Percentiles rank a stretch among this genome's conserved stretches.
These are phyloP conservation scores for Anastatica hierochuntica DNA, from an alignment of 345 rosid species.

Conservation along the genomic window DNA sequence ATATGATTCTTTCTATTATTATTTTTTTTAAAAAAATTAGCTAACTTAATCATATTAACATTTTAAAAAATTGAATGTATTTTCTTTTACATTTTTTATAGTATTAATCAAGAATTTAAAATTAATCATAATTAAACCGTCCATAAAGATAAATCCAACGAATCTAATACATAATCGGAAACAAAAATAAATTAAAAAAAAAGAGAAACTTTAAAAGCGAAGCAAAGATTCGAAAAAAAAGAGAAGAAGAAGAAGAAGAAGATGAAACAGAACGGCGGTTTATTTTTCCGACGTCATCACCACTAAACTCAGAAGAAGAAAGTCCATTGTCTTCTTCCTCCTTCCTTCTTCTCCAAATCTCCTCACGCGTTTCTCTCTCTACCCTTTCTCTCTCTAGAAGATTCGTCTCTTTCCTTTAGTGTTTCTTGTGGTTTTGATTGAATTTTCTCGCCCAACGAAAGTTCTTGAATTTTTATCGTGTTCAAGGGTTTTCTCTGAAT, in stretches of 20 bases:
- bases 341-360: neutral
- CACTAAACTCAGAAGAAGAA: slow-evolving; percentile 19
- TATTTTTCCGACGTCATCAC: slow-evolving; percentile 23
- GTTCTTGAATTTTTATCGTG: slow-evolving; percentile 15
- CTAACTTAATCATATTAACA: too few relatives aligned
- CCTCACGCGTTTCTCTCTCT: slow-evolving; percentile 11
- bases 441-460: neutral
- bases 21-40: too few relatives aligned
- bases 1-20: too few relatives aligned
- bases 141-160: slow-evolving; percentile 14
- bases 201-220: neutral
- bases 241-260: too few relatives aligned
- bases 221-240: slow-evolving; percentile 25
- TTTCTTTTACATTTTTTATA: neutral
- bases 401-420: neutral
- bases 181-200: neutral
- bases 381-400: slow-evolving; percentile 2
- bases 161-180: slow-evolving; percentile 6
- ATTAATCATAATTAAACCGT: neutral
- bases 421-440: slow-evolving; percentile 11
- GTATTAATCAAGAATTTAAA: neutral
- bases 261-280: slow-evolving; percentile 28
- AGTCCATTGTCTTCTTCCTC: neutral
- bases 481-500: neutral
- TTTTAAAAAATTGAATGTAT: too few relatives aligned